Evolutionary conservation across 768 basidiomycete genomes (phyloP).

Genomic region (Panaeolus papilionaceus): DNA sequence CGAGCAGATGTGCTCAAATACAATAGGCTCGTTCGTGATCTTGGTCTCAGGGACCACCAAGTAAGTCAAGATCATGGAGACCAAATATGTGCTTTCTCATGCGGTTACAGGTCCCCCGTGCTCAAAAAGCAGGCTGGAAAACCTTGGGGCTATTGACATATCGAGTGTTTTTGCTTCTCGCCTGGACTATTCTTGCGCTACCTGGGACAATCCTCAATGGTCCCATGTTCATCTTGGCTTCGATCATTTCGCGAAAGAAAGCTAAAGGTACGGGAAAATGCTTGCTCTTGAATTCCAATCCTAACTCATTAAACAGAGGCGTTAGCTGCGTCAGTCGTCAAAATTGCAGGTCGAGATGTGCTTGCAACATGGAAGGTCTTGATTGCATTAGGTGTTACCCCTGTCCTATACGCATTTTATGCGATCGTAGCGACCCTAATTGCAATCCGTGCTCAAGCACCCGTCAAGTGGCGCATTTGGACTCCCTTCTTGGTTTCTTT

Average conservation of each 20-base stretch:
- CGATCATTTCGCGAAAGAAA: constrained; percentile 85
- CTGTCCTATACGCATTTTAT: constrained; percentile 85
- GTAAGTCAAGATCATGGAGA: constrained; percentile 42
- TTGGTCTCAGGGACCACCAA: constrained; percentile 95
- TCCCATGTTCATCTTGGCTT: constrained; percentile 92
- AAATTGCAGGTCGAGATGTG: constrained; percentile 96
- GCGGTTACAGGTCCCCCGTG: constrained; percentile 76
- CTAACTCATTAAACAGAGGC: constrained; percentile 66
- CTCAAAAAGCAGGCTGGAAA: constrained; percentile 87
- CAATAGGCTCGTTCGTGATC: constrained; percentile 85
- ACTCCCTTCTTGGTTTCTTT: constrained; percentile 81
- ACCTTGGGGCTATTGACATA: constrained; percentile 85
- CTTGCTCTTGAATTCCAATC: background rate
- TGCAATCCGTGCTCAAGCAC: constrained; percentile 68
- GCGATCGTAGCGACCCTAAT: constrained; percentile 79
- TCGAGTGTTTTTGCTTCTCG: constrained; percentile 73
- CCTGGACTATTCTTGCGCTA: constrained; percentile 86
- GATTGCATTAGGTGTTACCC: constrained; percentile 90
- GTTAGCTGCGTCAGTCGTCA: constrained; percentile 93
- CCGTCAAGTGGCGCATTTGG: constrained; percentile 67
- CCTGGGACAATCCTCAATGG: constrained; percentile 92
- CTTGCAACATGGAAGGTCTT: constrained; percentile 97
- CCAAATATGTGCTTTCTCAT: background rate
- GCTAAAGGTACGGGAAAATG: constrained; percentile 68
- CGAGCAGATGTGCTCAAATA: constrained; percentile 85